Evolutionary conservation across 2,329 filamentous ascomycete species (phyloP).

Genomic region (Trichoderma sp.): DNA sequence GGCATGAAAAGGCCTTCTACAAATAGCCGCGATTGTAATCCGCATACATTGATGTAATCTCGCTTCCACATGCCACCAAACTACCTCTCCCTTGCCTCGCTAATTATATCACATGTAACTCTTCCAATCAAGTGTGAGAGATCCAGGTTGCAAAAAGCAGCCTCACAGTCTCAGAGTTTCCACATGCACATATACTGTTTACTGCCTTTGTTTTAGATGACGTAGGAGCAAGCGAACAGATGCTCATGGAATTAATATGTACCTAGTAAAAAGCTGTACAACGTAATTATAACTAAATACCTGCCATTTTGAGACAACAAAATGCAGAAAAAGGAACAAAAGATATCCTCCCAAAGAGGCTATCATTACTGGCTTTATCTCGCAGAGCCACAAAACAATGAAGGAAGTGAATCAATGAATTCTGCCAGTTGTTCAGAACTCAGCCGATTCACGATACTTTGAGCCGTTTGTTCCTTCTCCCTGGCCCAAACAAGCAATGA

Average conservation of each 20-base stretch:
- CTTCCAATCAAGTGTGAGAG: not conserved
- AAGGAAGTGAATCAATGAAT: conserved; percentile 15
- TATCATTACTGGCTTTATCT: not conserved
- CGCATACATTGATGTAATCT: not conserved
- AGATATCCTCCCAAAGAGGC: not conserved
- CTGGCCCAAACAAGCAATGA: not conserved
- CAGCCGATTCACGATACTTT: not conserved
- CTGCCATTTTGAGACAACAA: no score
- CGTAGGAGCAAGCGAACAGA: not conserved
- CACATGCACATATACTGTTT: not conserved
- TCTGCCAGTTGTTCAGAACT: not conserved
- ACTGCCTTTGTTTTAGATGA: not conserved
- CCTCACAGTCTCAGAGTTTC: not conserved
- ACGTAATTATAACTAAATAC: not conserved
- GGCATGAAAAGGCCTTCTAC: not conserved
- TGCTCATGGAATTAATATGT: not conserved
- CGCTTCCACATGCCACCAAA: not conserved
- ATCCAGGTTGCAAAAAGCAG: not conserved
- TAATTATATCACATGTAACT: not conserved
- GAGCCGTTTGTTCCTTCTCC: not conserved
- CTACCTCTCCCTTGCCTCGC: not conserved
- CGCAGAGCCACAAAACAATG: not conserved
- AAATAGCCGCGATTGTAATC: not conserved
- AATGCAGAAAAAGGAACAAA: not conserved
- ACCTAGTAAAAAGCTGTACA: not conserved